These are phyloP conservation scores for Hymenochaete sp. DNA, from an alignment of 1,284 basidiomycete species.

Conservation along the genomic window DNA sequence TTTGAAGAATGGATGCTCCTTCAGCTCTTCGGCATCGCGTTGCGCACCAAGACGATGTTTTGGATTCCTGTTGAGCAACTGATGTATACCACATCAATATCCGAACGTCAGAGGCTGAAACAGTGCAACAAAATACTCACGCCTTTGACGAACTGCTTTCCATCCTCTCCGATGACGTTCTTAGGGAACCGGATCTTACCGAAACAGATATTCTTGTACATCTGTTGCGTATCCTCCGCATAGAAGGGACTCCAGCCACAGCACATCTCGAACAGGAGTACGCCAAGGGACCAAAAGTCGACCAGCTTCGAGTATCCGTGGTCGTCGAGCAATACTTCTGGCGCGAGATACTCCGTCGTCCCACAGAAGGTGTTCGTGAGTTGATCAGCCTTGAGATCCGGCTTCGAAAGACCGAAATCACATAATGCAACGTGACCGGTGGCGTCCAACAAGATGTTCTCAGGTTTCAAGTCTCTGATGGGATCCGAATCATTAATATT, in stretches of 20 bases:
- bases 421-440: conserved; percentile 96
- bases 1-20: conserved; percentile 94
- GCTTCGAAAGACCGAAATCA: conserved; percentile 96
- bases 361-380: conserved; percentile 98
- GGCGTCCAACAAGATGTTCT: conserved; percentile 94
- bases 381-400: conserved; percentile 88
- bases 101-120: conserved; percentile 14
- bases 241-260: conserved; percentile 99
- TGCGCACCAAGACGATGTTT: conserved; percentile 91
- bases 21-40: conserved; percentile 89
- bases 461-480: conserved; percentile 84
- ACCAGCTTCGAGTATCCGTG: conserved; percentile 98
- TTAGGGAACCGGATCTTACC: conserved; percentile 99
- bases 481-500: not conserved
- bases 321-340: conserved; percentile 97
- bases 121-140: conserved; percentile 40
- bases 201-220: conserved; percentile 99
- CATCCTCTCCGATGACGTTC: conserved; percentile 94
- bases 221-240: conserved; percentile 98
- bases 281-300: conserved; percentile 97
- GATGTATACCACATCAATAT: no score
- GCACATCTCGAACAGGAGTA: conserved; percentile 94
- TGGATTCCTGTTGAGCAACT: conserved; percentile 97
- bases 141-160: conserved; percentile 99
- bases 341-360: conserved; percentile 95